Conservation (phyloP, 345 rosid genomes). For the Populus deltoides region DNA sequence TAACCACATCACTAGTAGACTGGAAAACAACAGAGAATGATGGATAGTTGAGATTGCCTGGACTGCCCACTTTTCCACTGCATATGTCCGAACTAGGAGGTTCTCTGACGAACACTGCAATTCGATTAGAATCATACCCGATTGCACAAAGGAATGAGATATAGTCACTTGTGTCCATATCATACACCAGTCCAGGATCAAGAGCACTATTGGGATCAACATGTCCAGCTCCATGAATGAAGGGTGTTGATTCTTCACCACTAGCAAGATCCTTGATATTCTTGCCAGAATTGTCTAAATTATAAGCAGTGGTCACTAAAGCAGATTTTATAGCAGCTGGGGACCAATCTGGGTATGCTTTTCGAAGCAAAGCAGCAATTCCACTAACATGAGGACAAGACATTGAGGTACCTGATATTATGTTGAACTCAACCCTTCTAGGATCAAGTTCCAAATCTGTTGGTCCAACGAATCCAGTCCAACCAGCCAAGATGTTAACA, state of each 20-base stretch:
- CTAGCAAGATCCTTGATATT: conserved; percentile 69
- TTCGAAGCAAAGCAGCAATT: conserved; percentile 26
- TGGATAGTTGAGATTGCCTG: conserved; percentile 32
- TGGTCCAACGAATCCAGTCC: conserved; percentile 23
- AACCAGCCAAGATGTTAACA: conserved; percentile 29
- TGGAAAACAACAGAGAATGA: conserved; percentile 31
- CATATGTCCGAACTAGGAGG: conserved; percentile 40
- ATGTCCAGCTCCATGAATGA: conserved; percentile 76
- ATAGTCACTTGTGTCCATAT: conserved; percentile 48
- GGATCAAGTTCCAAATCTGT: conserved; percentile 32
- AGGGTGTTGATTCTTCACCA: conserved; percentile 61
- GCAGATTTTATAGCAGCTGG: conserved; percentile 31
- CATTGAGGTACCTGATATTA: conserved; percentile 31
- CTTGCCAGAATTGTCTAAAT: conserved; percentile 58
- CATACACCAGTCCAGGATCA: conserved; percentile 77
- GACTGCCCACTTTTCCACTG: conserved; percentile 29
- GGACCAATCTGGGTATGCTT: conserved; percentile 23
- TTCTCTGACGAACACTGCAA: conserved; percentile 56
- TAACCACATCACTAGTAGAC: conserved; percentile 35
- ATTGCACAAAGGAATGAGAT: conserved; percentile 72
- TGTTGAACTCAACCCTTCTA: conserved; percentile 32
- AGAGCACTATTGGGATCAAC: conserved; percentile 80
- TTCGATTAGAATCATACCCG: conserved; percentile 54
- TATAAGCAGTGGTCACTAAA: conserved; percentile 34
- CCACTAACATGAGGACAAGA: conserved; percentile 32